Conservation (phyloP, 2,329 filamentous ascomycete species). For the Fonsecaea nubica region DNA sequence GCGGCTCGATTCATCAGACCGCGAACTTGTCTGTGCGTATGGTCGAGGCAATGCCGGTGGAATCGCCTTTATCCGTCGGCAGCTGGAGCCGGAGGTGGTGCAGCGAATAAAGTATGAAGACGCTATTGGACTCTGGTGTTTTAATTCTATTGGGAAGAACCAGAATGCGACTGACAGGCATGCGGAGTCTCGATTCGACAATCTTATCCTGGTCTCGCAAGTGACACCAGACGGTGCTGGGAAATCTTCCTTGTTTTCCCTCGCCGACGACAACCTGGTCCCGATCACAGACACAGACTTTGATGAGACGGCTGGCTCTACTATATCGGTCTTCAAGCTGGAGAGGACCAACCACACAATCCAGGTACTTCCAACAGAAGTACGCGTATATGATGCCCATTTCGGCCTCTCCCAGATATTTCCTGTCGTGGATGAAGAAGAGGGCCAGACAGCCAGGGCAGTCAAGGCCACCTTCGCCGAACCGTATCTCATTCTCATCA, state of each 20-base stretch:
- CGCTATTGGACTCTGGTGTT: slow-evolving; percentile 80
- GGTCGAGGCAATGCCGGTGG: slow-evolving; percentile 67
- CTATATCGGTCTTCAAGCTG: slow-evolving; percentile 83
- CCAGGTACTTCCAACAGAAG: slow-evolving; percentile 84
- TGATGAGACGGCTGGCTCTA: slow-evolving; percentile 84
- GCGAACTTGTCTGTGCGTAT: slow-evolving; percentile 62
- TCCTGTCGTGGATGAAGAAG: slow-evolving; percentile 90
- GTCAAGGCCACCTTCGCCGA: slow-evolving; percentile 84
- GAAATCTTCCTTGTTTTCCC: slow-evolving; percentile 76
- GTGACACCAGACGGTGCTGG: slow-evolving; percentile 69
- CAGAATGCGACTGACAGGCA: slow-evolving; percentile 58
- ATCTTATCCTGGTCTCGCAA: slow-evolving; percentile 83
- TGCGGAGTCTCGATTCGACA: slow-evolving; percentile 72
- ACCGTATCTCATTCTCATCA: slow-evolving; percentile 80
- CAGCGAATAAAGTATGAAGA: slow-evolving; percentile 75
- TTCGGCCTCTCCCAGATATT: slow-evolving; percentile 89
- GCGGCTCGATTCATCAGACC: slow-evolving; percentile 44
- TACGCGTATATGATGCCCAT: slow-evolving; percentile 89
- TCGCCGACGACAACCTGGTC: slow-evolving; percentile 76
- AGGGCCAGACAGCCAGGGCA: slow-evolving; percentile 75
- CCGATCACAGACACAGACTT: slow-evolving; percentile 85
- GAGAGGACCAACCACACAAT: slow-evolving; percentile 81
- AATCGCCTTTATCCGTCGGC: slow-evolving; percentile 76
- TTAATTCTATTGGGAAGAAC: slow-evolving; percentile 67
- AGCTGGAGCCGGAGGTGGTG: slow-evolving; percentile 75